These are phyloP conservation scores for Coemansia sp. DNA, from an alignment of 192 early-diverging fungal species.

Conservation along the genomic window DNA sequence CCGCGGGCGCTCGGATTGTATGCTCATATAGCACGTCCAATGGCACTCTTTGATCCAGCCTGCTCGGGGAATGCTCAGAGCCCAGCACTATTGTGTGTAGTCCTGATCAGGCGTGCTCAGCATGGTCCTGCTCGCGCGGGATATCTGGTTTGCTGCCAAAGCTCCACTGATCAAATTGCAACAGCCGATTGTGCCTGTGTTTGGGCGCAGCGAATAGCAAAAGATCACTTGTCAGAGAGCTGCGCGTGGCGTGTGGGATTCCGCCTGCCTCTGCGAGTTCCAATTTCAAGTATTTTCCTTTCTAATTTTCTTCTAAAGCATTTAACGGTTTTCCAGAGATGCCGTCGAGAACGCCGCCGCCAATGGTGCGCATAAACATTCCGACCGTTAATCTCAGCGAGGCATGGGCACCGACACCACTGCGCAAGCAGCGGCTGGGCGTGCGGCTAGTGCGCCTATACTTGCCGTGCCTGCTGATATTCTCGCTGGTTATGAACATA, in stretches of 20 bases:
- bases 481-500: conserved; percentile 52
- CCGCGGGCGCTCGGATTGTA: too few species aligned
- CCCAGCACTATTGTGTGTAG: too few species aligned
- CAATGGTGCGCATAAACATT: conserved; percentile 56
- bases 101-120: too few species aligned
- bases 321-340: conserved; percentile 9
- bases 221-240: background rate
- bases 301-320: background rate
- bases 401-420: conserved; percentile 44
- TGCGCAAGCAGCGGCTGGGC: conserved; percentile 50
- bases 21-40: too few species aligned
- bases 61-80: too few species aligned
- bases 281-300: background rate
- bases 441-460: conserved; percentile 34
- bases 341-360: conserved; percentile 46
- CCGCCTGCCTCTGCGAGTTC: background rate
- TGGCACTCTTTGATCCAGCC: too few species aligned
- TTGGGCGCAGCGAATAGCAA: background rate
- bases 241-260: background rate
- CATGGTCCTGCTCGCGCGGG: too few species aligned
- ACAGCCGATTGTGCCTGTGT: too few species aligned
- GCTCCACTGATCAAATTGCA: too few species aligned
- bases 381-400: conserved; percentile 55
- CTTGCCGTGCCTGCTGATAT: conserved; percentile 35
- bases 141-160: too few species aligned